phyloP scores from a whole-genome alignment of 2,329 filamentous ascomycete genomes.

The Diaporthe ampelina region DNA sequence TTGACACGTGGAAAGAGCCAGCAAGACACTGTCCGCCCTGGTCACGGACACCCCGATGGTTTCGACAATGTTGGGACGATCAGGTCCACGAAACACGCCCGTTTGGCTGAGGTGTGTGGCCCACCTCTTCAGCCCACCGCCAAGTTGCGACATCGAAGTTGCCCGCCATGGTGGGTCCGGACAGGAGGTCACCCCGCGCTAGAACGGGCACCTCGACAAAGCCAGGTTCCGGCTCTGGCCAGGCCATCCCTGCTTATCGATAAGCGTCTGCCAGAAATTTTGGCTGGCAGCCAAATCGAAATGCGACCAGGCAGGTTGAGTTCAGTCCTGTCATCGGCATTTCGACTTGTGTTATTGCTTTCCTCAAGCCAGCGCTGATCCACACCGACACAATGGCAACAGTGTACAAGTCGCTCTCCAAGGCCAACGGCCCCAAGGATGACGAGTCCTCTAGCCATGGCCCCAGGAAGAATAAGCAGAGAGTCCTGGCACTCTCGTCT shows the following conservation, averaged over 20 bases:
- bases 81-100: constrained; percentile 33
- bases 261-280: constrained; percentile 36
- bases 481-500: constrained; percentile 91
- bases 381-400: constrained; percentile 70
- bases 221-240: constrained; percentile 2
- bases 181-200: constrained; percentile 33
- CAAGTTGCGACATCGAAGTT: constrained; percentile 29
- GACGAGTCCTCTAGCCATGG: constrained; percentile 62
- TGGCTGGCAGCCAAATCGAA: constrained; percentile 21
- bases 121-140: constrained; percentile 30
- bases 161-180: constrained; percentile 28
- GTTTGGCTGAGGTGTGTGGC: constrained; percentile 32
- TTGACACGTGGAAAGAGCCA: constrained; percentile 22
- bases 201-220: constrained; percentile 18
- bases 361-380: not conserved
- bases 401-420: constrained; percentile 82
- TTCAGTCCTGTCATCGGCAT: constrained; percentile 5
- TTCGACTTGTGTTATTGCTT: not conserved
- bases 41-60: constrained; percentile 37
- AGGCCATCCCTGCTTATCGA: constrained; percentile 36
- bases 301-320: not conserved
- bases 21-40: constrained; percentile 21
- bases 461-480: constrained; percentile 75
- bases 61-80: constrained; percentile 34
- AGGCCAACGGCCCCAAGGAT: constrained; percentile 62